Conservation (phyloP, 139 green algal genomes). For the Chloropicon primus region DNA sequence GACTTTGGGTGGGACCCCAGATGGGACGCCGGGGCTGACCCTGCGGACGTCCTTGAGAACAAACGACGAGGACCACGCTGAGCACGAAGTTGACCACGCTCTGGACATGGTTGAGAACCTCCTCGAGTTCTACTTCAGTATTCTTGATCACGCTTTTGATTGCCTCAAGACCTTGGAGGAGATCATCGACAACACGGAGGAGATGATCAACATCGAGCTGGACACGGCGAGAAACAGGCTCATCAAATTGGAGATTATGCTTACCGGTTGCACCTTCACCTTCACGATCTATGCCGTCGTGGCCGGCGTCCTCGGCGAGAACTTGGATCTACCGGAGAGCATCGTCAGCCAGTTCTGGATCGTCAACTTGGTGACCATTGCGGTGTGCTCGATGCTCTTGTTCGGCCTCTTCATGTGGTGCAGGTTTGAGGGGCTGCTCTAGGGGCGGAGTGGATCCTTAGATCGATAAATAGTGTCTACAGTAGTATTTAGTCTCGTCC, state of each 20-base stretch:
- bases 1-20: too few relatives aligned
- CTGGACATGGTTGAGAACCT: slow-evolving; percentile 42
- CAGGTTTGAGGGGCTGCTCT: background rate
- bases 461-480: background rate
- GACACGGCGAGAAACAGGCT: slow-evolving; percentile 15
- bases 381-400: background rate
- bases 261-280: slow-evolving; percentile 46
- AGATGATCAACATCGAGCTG: background rate
- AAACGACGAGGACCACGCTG: background rate
- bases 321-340: slow-evolving; percentile 53
- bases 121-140: slow-evolving; percentile 46
- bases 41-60: too few relatives aligned
- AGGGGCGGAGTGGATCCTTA: too few relatives aligned
- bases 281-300: slow-evolving; percentile 49
- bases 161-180: background rate
- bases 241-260: slow-evolving; percentile 51
- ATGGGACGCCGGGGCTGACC: too few relatives aligned
- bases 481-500: background rate
- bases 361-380: background rate
- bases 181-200: background rate
- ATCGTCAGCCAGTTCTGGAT: slow-evolving; percentile 27
- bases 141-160: slow-evolving; percentile 50
- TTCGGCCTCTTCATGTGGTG: background rate
- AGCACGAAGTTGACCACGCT: slow-evolving; percentile 16
- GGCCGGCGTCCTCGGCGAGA: slow-evolving; percentile 67